Percentiles rank a stretch among this genome's conserved stretches.
Evolutionary conservation across 1,284 basidiomycete species (phyloP).

Genomic region (Coriolopsis trogii): DNA sequence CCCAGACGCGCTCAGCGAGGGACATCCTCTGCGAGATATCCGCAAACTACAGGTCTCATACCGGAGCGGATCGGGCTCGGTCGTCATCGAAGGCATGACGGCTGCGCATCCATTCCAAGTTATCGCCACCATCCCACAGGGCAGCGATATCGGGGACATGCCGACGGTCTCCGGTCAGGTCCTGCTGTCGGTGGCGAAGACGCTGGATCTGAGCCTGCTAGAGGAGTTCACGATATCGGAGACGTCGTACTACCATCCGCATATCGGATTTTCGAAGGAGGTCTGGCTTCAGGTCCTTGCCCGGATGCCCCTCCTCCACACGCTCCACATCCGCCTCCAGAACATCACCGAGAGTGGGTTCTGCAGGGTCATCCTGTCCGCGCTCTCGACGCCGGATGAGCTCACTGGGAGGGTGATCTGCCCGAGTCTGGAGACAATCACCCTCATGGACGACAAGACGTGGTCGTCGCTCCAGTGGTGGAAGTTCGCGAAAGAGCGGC

Average conservation of each 20-base stretch:
- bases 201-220: slow-evolving; percentile 30
- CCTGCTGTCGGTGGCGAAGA: slow-evolving; percentile 28
- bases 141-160: slow-evolving; percentile 34
- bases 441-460: slow-evolving; percentile 33
- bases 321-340: slow-evolving; percentile 32
- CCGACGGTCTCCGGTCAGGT: slow-evolving; percentile 30
- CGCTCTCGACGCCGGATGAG: slow-evolving; percentile 26
- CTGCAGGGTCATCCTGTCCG: slow-evolving; percentile 32
- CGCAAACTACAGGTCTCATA: slow-evolving; percentile 29
- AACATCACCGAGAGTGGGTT: slow-evolving; percentile 33
- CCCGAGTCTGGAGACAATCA: slow-evolving; percentile 30
- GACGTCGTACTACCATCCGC: slow-evolving; percentile 28
- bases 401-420: slow-evolving; percentile 28
- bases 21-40: slow-evolving; percentile 31
- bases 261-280: slow-evolving; percentile 29
- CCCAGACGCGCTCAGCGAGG: slow-evolving; percentile 26
- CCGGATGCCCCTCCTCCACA: slow-evolving; percentile 31
- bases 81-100: slow-evolving; percentile 30
- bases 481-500: slow-evolving; percentile 29
- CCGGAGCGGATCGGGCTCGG: slow-evolving; percentile 33
- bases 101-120: slow-evolving; percentile 30
- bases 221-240: slow-evolving; percentile 36
- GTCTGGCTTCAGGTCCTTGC: slow-evolving; percentile 32
- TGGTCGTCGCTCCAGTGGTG: slow-evolving; percentile 37
- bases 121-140: slow-evolving; percentile 25